Evolutionary conservation across 2,329 filamentous ascomycete genomes (phyloP), one percentile per base, ranked within the genome.

Genomic region (Macrophomina phaseolina): DNA sequence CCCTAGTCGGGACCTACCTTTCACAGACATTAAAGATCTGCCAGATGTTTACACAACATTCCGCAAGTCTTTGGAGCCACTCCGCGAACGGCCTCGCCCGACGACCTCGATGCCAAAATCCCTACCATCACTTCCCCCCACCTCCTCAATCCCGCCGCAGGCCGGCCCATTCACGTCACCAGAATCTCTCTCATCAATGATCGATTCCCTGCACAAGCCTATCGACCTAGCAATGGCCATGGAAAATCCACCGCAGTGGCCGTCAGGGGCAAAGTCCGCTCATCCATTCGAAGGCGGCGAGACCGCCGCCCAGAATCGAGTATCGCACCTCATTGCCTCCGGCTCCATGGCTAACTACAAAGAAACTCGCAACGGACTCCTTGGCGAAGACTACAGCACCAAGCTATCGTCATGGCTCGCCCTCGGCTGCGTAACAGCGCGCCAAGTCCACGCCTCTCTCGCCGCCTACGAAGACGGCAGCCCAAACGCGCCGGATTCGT

Each of bases 11-110:
- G 91, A 94, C 72, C 75, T 91, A 0, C 85, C 87, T 0, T 82
- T 91, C 55, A 73, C 83, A 2, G 78, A 83, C 4, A 81, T 88
- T 0, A 74, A 83, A 38, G 85, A 91, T 2, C 81, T 93, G 1
- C 90, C 90, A 2, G 90, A 93, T 71, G 83, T 94, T 1, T 94
- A 93, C 74, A 93, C 91, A 0, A 85, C 85, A 0, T 94, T 90
- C 71, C 86, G 90, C 7, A 93, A 93, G 76, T 85, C 84, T 2
- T 85, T 92, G 64, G 91, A 93, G 70, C 91, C 91, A 0, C 80
- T 94, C 2, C 85, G 89, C 49, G 81, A 87, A 46, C 86, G 85
- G 12, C 91, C 91, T 4, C 85, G 91, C 48, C 74, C 81, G 1
- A 75, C 83, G 0, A 74, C 91, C 1, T 83, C 89, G 0, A 80